A percentile compares a stretch with the other conserved stretches of the same genome.
Evolutionary conservation across 192 early-diverging fungal genomes (phyloP).

Genomic region (Backusella mclennaniae): DNA sequence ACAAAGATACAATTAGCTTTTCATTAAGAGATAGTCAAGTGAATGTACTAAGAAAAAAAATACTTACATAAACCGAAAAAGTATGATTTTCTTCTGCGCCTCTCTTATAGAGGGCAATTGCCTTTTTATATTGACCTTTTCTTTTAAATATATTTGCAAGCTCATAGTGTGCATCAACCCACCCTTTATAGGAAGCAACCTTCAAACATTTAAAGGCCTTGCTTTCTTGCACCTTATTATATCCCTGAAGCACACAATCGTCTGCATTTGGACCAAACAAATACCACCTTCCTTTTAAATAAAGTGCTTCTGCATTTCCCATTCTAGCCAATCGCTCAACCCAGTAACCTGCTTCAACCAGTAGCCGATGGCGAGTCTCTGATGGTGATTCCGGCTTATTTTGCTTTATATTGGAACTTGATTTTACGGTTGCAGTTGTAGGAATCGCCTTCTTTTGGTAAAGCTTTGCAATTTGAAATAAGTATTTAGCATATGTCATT

Average conservation of each 20-base stretch:
- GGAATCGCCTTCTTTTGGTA: conserved; percentile 17
- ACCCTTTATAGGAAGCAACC: conserved; percentile 63
- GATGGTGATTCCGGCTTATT: background rate
- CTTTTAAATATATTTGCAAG: conserved; percentile 62
- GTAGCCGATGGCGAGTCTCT: conserved; percentile 37
- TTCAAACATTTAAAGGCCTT: conserved; percentile 69
- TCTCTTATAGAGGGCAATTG: conserved; percentile 67
- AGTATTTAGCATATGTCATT: conserved; percentile 74
- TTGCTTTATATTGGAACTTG: background rate
- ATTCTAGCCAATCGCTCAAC: conserved; percentile 67
- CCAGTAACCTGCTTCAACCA: conserved; percentile 71
- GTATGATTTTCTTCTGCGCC: conserved; percentile 66
- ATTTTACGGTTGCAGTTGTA: background rate
- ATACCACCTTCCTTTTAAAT: conserved; percentile 73
- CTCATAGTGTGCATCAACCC: conserved; percentile 64
- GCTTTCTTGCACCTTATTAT: conserved; percentile 52
- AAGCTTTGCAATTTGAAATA: conserved; percentile 63
- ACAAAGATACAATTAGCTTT: background rate
- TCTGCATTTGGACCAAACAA: conserved; percentile 46
- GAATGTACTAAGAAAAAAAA: background rate
- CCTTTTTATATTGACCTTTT: conserved; percentile 58
- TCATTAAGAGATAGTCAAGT: background rate
- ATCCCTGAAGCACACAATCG: conserved; percentile 25
- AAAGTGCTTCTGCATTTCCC: conserved; percentile 71
- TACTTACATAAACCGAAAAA: conserved; percentile 61